phyloP scores from a whole-genome alignment of 352 stramenopile genomes.

The Aphanomyces stellatus region DNA sequence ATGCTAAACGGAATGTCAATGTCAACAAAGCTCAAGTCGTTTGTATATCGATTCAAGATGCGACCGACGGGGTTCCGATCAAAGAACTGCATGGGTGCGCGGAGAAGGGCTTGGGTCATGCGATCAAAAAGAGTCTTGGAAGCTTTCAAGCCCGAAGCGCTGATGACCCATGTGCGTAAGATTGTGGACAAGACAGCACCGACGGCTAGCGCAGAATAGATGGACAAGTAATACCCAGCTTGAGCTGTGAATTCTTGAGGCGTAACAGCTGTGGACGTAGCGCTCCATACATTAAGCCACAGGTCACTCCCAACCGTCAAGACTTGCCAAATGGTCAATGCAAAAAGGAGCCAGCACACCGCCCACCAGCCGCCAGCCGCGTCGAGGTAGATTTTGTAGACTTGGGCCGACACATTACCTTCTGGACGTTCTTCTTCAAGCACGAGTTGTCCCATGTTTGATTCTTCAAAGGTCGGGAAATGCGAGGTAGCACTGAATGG shows the following conservation, averaged over 20 bases:
- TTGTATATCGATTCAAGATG: conserved; percentile 87
- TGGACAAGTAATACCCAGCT: conserved; percentile 33
- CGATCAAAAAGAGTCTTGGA: conserved; percentile 74
- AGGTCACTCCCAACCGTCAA: neutral
- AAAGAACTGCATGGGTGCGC: conserved; percentile 89
- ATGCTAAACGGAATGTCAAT: conserved; percentile 61
- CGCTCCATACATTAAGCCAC: conserved; percentile 1
- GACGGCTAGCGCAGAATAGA: conserved; percentile 49
- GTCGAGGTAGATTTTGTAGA: conserved; percentile 42
- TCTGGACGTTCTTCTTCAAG: conserved; percentile 62
- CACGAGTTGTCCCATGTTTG: conserved; percentile 28
- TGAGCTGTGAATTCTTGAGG: neutral
- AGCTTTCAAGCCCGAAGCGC: conserved; percentile 42
- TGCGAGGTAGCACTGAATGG: neutral
- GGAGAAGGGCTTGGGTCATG: conserved; percentile 77
- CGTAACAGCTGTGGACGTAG: neutral
- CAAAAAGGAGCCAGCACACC: neutral
- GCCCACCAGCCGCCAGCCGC: conserved; percentile 24
- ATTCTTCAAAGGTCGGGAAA: neutral
- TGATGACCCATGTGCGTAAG: conserved; percentile 46
- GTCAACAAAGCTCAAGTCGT: conserved; percentile 91
- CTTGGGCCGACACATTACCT: conserved; percentile 28
- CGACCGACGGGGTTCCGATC: conserved; percentile 86
- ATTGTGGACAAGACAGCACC: conserved; percentile 46
- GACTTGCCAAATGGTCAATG: conserved; percentile 15